Percentiles rank a stretch among this genome's conserved stretches.
Conservation (phyloP, 1,139 yeast genomes). For the Casaregolazyma lundiana region DNA sequence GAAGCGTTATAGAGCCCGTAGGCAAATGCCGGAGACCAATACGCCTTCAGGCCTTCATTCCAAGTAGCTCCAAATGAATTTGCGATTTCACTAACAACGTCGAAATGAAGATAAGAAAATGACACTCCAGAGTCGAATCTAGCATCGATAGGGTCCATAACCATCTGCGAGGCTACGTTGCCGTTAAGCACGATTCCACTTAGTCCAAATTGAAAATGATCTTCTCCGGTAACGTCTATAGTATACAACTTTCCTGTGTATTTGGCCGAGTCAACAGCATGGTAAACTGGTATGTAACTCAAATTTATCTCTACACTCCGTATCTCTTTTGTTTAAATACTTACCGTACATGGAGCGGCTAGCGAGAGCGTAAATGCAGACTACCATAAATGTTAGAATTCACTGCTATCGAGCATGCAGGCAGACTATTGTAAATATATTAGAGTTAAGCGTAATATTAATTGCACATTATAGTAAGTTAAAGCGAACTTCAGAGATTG, state of each 20-base stretch:
- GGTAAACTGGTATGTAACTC: too few species aligned
- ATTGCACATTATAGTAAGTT: too few species aligned
- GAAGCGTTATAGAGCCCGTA: too few species aligned
- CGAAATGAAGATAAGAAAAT: constrained; percentile 46
- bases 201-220: constrained; percentile 52
- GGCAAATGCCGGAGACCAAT: too few species aligned
- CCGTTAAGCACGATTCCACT: constrained; percentile 20
- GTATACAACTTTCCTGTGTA: constrained; percentile 42
- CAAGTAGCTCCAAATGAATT: constrained; percentile 18
- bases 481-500: too few species aligned
- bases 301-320: constrained; percentile 43
- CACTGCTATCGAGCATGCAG: too few species aligned
- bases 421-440: too few species aligned
- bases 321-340: constrained; percentile 39
- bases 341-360: not conserved
- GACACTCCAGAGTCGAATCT: constrained; percentile 69
- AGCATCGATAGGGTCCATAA: constrained; percentile 33
- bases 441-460: too few species aligned
- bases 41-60: constrained; percentile 11
- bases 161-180: not conserved
- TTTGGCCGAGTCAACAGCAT: constrained; percentile 54
- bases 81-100: constrained; percentile 18
- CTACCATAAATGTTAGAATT: too few species aligned
- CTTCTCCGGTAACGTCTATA: constrained; percentile 40
- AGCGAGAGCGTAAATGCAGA: too few species aligned